phyloP scores from a whole-genome alignment of 495 filamentous ascomycete species.

The Arthonia radiata region DNA sequence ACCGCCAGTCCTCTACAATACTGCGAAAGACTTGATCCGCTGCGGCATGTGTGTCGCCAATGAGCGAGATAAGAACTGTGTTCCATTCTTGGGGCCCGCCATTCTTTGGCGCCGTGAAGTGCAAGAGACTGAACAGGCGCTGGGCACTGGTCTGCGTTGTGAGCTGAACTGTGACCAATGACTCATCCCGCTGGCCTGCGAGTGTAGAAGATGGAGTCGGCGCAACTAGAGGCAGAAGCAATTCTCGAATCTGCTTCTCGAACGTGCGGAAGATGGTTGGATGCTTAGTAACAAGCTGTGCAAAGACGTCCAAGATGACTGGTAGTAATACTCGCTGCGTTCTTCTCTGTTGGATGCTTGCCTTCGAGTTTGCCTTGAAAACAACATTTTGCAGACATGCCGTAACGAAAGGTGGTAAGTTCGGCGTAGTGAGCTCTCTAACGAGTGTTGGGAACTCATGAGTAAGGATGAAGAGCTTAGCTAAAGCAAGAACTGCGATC shows the following conservation, averaged over 20 bases:
- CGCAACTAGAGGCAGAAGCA: conserved; percentile 30
- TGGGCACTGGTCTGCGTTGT: conserved; percentile 20
- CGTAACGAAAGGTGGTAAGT: conserved; percentile 44
- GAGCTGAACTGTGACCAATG: conserved; percentile 5
- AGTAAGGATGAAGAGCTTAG: conserved; percentile 57
- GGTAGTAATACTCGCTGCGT: too few relatives aligned
- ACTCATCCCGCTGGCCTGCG: not conserved
- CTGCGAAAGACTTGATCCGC: conserved; percentile 32
- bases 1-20: conserved; percentile 54
- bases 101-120: conserved; percentile 53
- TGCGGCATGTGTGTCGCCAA: not conserved
- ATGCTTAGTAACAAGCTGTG: conserved; percentile 45
- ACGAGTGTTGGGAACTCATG: conserved; percentile 58
- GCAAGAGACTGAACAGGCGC: conserved; percentile 37
- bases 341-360: too few relatives aligned
- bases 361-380: conserved; percentile 14
- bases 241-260: conserved; percentile 33
- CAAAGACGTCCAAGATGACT: conserved; percentile 36
- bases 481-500: conserved; percentile 47
- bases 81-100: conserved; percentile 22
- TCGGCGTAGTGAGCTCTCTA: conserved; percentile 72
- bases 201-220: conserved; percentile 19
- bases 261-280: conserved; percentile 60
- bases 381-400: conserved; percentile 45
- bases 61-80: not conserved